A percentile compares a stretch with the other conserved stretches of the same genome.
Evolutionary conservation across 108 stramenopile genomes (phyloP).

Genomic region (Mediolabrus comicus): DNA sequence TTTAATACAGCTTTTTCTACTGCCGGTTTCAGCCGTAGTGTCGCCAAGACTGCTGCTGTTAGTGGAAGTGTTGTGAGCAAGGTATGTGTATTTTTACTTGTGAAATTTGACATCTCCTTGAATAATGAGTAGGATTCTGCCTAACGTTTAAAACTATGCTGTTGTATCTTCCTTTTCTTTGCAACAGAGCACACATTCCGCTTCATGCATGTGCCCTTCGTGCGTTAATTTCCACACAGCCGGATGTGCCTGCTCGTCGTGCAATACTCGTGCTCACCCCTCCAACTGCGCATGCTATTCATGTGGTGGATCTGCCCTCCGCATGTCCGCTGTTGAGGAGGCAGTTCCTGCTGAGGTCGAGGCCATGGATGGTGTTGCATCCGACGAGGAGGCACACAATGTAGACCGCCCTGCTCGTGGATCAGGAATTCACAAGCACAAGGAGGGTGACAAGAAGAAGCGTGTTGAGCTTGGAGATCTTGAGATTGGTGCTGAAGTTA

Average conservation of each 20-base stretch:
- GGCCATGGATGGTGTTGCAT: constrained; percentile 78
- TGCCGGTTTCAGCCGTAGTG: constrained; percentile 21
- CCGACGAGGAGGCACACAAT: constrained; percentile 82
- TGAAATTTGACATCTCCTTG: not conserved
- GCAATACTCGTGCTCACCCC: constrained; percentile 23
- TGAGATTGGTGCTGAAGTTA: constrained; percentile 78
- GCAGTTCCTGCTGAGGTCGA: constrained; percentile 74
- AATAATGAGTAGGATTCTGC: too few species aligned
- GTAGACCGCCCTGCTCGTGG: constrained; percentile 77
- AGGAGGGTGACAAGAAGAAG: constrained; percentile 47
- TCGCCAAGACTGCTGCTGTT: constrained; percentile 15
- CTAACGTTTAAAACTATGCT: too few species aligned
- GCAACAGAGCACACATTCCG: constrained; percentile 16
- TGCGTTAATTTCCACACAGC: constrained; percentile 9
- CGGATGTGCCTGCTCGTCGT: constrained; percentile 18
- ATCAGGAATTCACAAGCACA: constrained; percentile 71
- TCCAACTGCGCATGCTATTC: constrained; percentile 43
- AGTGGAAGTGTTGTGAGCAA: constrained; percentile 8
- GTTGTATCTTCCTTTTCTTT: too few species aligned
- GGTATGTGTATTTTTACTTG: not conserved
- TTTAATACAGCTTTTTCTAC: constrained; percentile 31
- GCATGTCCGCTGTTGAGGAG: constrained; percentile 43
- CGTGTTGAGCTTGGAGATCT: constrained; percentile 75
- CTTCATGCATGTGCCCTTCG: constrained; percentile 17
- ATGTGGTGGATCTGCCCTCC: constrained; percentile 54